Base-by-base conservation (phyloP, 2,329 filamentous ascomycete genomes). In the Aspergillus arachidicola region DNA sequence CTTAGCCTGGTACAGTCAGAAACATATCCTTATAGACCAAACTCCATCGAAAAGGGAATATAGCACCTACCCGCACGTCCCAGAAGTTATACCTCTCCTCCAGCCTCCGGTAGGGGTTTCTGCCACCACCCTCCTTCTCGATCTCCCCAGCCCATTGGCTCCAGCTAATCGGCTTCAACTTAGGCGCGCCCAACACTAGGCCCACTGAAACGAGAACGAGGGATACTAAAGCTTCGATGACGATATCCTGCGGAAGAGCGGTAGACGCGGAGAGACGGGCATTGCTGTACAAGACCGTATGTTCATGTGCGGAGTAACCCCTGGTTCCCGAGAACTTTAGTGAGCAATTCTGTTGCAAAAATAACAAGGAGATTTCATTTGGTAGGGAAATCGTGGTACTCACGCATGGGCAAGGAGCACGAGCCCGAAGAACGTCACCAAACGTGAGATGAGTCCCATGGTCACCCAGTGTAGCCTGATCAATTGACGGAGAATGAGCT, bases 281-380 rank as follows among this genome's bases (percentile, higher is more conserved):
- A 69, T 84, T 83, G 61, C 89, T 86, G 70, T 89, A 87, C 57
- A 96, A 86, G 26, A 89, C 84, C 7, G 92, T 91, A 81, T 97
- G 92, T 81, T 99, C 95, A 79, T 97, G 91, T 54, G 94, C 93
- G 58, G 95, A 99, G 81, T 98, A 99, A 81, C 94, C 96, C 67
- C 95, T 99, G 75, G 16, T 43, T 34, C 41, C 26, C 16, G 4
- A 43, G 16, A 30, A 30, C 23, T 36, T 28, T 23, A 28, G 57
- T 50, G 19, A 34, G 50, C 6, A 50, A 12, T 41, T 45, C 6
- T 54, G 4, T 19, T 45, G 12, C 58, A 50, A 11, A 55, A n/a
- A 38, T 19, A 6, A 26, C 32, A 11, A 26, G 46, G 19, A 36
- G 26, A 1, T n/a, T 5, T 26, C 19, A 11, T 23, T 19, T 9